Evolutionary conservation across 2,329 filamentous ascomycete genomes (phyloP).

Genomic region (Leptographium radiaticola): DNA sequence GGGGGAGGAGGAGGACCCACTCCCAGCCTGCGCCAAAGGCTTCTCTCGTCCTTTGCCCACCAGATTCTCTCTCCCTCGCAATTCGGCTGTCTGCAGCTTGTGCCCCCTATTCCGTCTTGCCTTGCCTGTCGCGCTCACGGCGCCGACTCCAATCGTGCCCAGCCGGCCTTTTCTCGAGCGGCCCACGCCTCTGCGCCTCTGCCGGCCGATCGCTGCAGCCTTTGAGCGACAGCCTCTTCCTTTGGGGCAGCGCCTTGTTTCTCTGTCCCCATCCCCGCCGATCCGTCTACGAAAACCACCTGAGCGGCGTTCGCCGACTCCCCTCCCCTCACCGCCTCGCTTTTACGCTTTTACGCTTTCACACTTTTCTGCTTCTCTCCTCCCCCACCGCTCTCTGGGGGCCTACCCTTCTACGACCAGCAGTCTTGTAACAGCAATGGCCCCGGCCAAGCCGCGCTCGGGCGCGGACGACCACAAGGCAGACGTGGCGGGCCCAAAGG

Average conservation of each 20-base stretch:
- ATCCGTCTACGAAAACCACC: neutral
- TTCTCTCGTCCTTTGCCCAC: neutral
- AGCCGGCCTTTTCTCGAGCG: too few species aligned
- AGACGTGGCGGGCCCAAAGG: conserved; percentile 19
- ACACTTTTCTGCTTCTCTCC: neutral
- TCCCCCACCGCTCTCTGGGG: neutral
- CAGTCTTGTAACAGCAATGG: conserved; percentile 1
- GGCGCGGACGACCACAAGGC: conserved; percentile 6
- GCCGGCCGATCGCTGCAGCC: too few species aligned
- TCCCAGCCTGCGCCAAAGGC: neutral
- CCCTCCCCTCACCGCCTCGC: neutral
- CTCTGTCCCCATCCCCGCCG: too few species aligned
- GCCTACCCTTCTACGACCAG: neutral
- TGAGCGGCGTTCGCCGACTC: neutral
- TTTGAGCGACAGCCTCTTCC: too few species aligned
- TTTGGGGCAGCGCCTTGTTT: too few species aligned
- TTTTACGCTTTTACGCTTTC: neutral
- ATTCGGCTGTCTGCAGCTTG: too few species aligned
- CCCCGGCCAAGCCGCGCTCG: conserved; percentile 6
- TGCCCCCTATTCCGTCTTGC: too few species aligned
- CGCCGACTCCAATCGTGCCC: too few species aligned
- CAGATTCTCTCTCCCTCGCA: neutral
- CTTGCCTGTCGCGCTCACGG: too few species aligned
- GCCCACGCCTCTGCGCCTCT: too few species aligned
- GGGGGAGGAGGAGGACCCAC: neutral